Evolutionary conservation across 768 basidiomycete species (phyloP).

Genomic region (Amanita polypyramis): DNA sequence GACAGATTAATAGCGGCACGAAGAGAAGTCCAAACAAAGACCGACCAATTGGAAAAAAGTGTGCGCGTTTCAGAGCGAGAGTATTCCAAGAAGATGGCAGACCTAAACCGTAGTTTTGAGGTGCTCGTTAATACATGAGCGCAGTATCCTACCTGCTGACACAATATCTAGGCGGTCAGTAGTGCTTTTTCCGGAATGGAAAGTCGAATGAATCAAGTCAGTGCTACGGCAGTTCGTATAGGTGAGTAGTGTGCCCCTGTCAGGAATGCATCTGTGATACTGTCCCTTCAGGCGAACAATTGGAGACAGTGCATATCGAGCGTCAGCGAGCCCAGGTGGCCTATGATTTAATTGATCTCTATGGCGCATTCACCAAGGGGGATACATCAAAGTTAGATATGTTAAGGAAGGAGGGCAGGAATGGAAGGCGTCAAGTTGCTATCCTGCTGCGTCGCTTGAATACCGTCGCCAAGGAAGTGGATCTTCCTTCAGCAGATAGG

Average conservation of each 20-base stretch:
- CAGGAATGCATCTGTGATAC: constrained; percentile 4
- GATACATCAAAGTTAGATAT: constrained; percentile 68
- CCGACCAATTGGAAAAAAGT: constrained; percentile 87
- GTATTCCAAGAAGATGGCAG: constrained; percentile 90
- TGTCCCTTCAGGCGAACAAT: constrained; percentile 66
- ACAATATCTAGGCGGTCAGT: constrained; percentile 60
- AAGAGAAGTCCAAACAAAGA: constrained; percentile 83
- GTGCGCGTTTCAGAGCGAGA: constrained; percentile 85
- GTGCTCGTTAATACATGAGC: constrained; percentile 29
- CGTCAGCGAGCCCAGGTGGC: constrained; percentile 91
- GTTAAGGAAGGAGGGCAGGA: constrained; percentile 79
- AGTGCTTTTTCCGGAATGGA: constrained; percentile 88
- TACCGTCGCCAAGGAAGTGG: constrained; percentile 88
- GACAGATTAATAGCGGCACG: constrained; percentile 81
- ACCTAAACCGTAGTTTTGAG: constrained; percentile 90
- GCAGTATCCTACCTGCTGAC: constrained; percentile 1
- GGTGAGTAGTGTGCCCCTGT: constrained; percentile 34
- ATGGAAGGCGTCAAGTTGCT: constrained; percentile 83
- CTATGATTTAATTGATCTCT: constrained; percentile 86
- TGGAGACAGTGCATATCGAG: constrained; percentile 89
- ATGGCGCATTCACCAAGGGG: constrained; percentile 81
- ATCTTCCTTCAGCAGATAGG: constrained; percentile 72
- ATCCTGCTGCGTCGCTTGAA: constrained; percentile 76
- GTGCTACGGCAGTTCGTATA: constrained; percentile 87
- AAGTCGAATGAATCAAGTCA: constrained; percentile 83